Evolutionary conservation across 75 land plant species (phyloP).

Genomic region (Sequoiadendron giganteum): DNA sequence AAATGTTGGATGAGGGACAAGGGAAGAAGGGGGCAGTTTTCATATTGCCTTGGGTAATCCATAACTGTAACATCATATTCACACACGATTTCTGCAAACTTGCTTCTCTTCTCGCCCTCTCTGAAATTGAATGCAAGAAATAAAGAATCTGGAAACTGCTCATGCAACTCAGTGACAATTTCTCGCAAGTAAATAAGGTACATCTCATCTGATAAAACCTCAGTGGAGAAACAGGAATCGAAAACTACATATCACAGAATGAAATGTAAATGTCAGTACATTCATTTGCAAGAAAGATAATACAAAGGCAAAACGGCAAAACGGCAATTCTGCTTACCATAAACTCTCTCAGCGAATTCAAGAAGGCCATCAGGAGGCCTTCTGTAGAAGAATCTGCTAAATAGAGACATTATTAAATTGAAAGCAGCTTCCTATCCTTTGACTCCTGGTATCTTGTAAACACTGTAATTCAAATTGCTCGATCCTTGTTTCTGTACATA

Average conservation of each 20-base stretch:
- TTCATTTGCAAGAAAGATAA: not conserved
- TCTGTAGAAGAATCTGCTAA: slow-evolving; percentile 89
- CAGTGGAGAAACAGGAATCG: slow-evolving; percentile 97
- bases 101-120: slow-evolving; percentile 88
- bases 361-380: slow-evolving; percentile 99
- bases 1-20: slow-evolving; percentile 90
- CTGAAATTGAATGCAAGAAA: slow-evolving; percentile 95
- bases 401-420: slow-evolving; percentile 63
- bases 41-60: slow-evolving; percentile 97
- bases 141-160: slow-evolving; percentile 76
- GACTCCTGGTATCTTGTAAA: not conserved
- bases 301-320: not conserved
- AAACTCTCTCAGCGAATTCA: slow-evolving; percentile 87
- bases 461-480: not conserved
- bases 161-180: slow-evolving; percentile 84
- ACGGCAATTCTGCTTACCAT: slow-evolving; percentile 42
- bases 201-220: slow-evolving; percentile 81
- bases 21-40: slow-evolving; percentile 92
- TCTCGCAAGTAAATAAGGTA: slow-evolving; percentile 88
- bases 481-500: slow-evolving; percentile 7
- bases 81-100: slow-evolving; percentile 79
- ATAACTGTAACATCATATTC: slow-evolving; percentile 92
- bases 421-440: not conserved
- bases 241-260: slow-evolving; percentile 62
- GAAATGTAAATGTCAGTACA: not conserved